phyloP scores from a whole-genome alignment of 2,329 filamentous ascomycete genomes.

The Botrytis galanthina region DNA sequence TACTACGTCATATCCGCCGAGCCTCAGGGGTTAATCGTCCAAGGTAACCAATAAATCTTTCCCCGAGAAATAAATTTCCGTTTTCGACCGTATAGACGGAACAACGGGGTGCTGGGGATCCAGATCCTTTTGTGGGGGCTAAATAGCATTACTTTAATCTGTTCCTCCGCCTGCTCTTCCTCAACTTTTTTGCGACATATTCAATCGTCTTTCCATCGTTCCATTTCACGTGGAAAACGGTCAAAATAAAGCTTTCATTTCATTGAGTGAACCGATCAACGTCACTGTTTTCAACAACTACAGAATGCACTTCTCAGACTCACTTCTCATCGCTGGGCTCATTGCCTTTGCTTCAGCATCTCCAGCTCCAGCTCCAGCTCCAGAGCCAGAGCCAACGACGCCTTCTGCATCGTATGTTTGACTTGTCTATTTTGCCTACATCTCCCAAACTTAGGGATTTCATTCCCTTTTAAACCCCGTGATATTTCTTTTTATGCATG shows the following conservation, averaged over 20 bases:
- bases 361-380: constrained; percentile 16
- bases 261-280: not conserved
- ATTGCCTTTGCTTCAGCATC: constrained; percentile 17
- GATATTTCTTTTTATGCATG: not conserved
- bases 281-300: not conserved
- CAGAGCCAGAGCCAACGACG: constrained; percentile 11
- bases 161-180: not conserved
- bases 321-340: constrained; percentile 12
- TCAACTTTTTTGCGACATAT: not conserved
- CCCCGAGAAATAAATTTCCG: not conserved
- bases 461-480: not conserved
- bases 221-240: not conserved
- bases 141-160: not conserved
- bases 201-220: not conserved
- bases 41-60: not conserved
- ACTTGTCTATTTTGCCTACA: too few relatives aligned
- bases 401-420: constrained; percentile 19
- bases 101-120: constrained; percentile 4
- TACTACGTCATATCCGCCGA: not conserved
- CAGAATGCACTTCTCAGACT: constrained; percentile 13
- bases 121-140: not conserved
- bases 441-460: not conserved
- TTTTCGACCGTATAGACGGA: not conserved
- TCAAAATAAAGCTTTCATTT: not conserved
- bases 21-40: not conserved